Percentiles rank a stretch among this genome's conserved stretches.
Conservation (phyloP, 1,284 basidiomycete genomes). For the Cerrena zonata region DNA sequence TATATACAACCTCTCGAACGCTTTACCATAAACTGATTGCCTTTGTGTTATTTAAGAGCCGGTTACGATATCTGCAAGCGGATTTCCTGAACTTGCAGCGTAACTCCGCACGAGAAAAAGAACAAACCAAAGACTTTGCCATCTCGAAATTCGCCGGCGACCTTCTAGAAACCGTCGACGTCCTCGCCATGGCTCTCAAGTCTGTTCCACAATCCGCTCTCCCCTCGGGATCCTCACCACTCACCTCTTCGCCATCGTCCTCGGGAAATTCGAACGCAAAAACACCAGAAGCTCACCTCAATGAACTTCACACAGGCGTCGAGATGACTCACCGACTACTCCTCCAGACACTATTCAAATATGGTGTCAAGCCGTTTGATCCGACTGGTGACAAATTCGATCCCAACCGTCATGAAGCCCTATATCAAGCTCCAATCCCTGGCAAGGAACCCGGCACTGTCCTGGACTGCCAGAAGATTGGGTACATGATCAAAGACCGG, state of each 20-base stretch:
- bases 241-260: conserved; percentile 25
- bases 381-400: conserved; percentile 91
- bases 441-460: conserved; percentile 86
- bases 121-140: conserved; percentile 88
- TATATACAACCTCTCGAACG: conserved; percentile 16
- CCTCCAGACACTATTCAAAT: conserved; percentile 84
- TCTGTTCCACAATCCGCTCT: conserved; percentile 67
- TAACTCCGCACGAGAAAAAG: conserved; percentile 84
- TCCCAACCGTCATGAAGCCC: conserved; percentile 90
- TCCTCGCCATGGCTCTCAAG: conserved; percentile 83
- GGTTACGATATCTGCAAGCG: conserved; percentile 83
- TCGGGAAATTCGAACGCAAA: conserved; percentile 35
- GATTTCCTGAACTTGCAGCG: conserved; percentile 94
- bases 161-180: conserved; percentile 88
- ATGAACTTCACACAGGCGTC: conserved; percentile 79
- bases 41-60: conserved; percentile 52
- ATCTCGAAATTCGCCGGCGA: conserved; percentile 87
- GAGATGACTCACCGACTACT: conserved; percentile 88
- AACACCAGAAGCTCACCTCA: conserved; percentile 54
- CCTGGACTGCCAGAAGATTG: conserved; percentile 85
- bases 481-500: conserved; percentile 89
- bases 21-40: conserved; percentile 6
- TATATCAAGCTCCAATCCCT: conserved; percentile 89
- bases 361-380: conserved; percentile 87
- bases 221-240: conserved; percentile 23